Conservation (phyloP, 164 flowering plant genomes). For the Sextonia rubra region DNA sequence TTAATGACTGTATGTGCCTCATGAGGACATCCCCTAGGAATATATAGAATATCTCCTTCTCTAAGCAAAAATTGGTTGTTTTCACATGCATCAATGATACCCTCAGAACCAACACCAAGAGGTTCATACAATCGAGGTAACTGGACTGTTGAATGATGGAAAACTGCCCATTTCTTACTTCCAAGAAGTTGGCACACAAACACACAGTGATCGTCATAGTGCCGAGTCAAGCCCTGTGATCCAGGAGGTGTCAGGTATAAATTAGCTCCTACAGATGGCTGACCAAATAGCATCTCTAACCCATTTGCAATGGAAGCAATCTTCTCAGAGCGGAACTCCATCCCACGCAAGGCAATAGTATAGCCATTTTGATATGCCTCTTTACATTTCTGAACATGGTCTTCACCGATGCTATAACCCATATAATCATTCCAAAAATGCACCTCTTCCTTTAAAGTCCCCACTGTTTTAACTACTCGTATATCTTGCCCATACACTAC, state of each 20-base stretch:
- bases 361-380: conserved; percentile 60
- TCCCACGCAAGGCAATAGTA: conserved; percentile 72
- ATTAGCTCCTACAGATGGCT: conserved; percentile 76
- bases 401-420: conserved; percentile 11
- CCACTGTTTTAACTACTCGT: conserved; percentile 49
- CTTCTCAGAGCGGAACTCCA: conserved; percentile 56
- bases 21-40: conserved; percentile 79
- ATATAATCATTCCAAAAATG: conserved; percentile 34
- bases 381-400: conserved; percentile 37
- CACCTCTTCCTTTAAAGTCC: conserved; percentile 32
- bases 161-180: conserved; percentile 50
- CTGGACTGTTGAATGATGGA: conserved; percentile 22
- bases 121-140: conserved; percentile 73
- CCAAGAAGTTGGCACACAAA: conserved; percentile 75
- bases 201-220: conserved; percentile 82
- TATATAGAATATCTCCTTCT: conserved; percentile 74
- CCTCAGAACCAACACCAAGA: conserved; percentile 20
- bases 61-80: conserved; percentile 35
- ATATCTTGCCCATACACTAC: conserved; percentile 62
- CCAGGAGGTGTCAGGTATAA: conserved; percentile 69
- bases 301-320: conserved; percentile 54
- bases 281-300: conserved; percentile 65
- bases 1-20: conserved; percentile 49
- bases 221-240: conserved; percentile 74
- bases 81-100: conserved; percentile 14